Evolutionary conservation across 2,329 filamentous ascomycete genomes (phyloP), one percentile per base, ranked within the genome.

Genomic region (Aspergillus terreus): DNA sequence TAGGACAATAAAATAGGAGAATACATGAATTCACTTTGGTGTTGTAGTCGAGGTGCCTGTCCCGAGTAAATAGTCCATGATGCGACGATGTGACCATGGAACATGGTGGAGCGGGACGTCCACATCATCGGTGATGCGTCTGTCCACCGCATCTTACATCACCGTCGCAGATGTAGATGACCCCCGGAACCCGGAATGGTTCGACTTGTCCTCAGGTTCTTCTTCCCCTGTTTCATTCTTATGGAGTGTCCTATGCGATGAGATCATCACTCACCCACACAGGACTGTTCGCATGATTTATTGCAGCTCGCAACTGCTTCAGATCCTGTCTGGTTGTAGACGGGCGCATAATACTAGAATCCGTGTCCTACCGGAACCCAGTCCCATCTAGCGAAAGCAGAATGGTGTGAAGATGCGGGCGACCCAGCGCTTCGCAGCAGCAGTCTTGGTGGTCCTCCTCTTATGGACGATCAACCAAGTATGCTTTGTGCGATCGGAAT

Each of bases 381-480:
- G 35, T n/a, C 12, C n/a, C 35, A 17, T 15, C 11, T n/a, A 17
- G 15, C 14, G 35, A n/a, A n/a, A 38, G 6, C 6, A 35, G 33
- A 35, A n/a, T 17, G 14, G 14, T 3, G 35, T 38, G 35, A 17
- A 38, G 14, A 38, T 38, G 35, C 35, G 35, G 6, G 35, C 35
- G 35, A 15, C 15, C 2, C 14, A 38, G 11, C 35, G 35, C 15
- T 38, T 38, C 5, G 23, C 27, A 19, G 44, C 46, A 2, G 36
- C 40, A 15, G 42, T 44, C 23, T 45, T 66, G 38, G 44, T 64
- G 19, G 21, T 53, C 43, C 51, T 52, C 2, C 7, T 64, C 17
- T 46, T 65, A 11, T 52, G 60, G 47, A 47, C 60, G 27, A 56
- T 58, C 44, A 50, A 40, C 11, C 59, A 61, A 45, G 42, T 65